Base-by-base conservation (phyloP, 805 yeast genomes). In the Myxozyma neotropica region DNA sequence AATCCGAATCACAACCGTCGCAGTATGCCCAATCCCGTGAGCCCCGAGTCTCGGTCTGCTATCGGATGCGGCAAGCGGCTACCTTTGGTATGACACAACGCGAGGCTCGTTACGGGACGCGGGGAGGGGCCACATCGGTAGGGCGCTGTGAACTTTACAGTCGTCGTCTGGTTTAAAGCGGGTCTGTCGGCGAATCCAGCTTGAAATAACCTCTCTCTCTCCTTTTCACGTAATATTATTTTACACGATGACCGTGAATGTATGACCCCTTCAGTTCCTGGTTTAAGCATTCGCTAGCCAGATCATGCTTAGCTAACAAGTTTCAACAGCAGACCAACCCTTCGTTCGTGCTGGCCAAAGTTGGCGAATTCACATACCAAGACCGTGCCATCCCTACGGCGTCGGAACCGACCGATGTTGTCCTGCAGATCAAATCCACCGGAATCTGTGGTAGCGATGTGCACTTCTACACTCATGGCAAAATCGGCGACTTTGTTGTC, bases 391-490 rank as follows among this genome's bases (percentile, higher is more conserved):
- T 73, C n/a, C 81, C 81, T n/a, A 68, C 64, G 47, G 38, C 36
- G 3, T 17, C 24, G 1, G 40, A 17, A 15, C 55, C 64, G 6
- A 31, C 49, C 2, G 67, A 64, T 38, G 61, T 63, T 4, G 38
- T 63, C 12, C 29, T 63, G 27, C 59, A 57, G 35, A 52, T 63
- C 23, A 39, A 49, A 39, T 59, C 60, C 53, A 82, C 86, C 66
- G 88, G 88, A 5, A 82, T 84, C 43, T 84, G 88, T 67, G 88
- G 88, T 31, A 77, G 85, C 1, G 87, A 83, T 68, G 72, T 83
- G 35, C 85, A 83, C 65, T 83, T 84, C 70, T 83, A 77, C 64
- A 62, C 73, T 19, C 82, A 80, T 27, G 86, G 85, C 0, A 86
- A 88, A 13, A 81, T 82, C 15, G 61, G 61, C 17, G 57, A 58